Percentiles rank a stretch among this genome's conserved stretches.
These are phyloP conservation scores for Akanthomyces uredinophilus DNA, from an alignment of 2,329 filamentous ascomycete species.

Conservation along the genomic window DNA sequence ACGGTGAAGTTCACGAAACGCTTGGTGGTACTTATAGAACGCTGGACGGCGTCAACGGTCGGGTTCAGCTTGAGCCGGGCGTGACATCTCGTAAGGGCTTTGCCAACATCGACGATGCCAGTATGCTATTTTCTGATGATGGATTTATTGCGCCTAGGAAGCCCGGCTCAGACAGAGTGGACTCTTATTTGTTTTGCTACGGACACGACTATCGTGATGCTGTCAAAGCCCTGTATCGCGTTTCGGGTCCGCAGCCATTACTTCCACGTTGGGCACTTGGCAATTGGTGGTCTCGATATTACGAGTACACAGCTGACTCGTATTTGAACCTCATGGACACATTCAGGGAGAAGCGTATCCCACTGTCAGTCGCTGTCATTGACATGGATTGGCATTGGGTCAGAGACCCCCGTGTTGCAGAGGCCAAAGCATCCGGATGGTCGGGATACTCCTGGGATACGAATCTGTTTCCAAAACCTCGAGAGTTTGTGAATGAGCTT, in stretches of 20 bases:
- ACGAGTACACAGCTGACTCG: slow-evolving; percentile 50
- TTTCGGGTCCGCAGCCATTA: slow-evolving; percentile 52
- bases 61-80: slow-evolving; percentile 43
- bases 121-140: slow-evolving; percentile 51
- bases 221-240: slow-evolving; percentile 47
- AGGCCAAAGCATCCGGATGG: slow-evolving; percentile 32
- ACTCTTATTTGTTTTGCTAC: slow-evolving; percentile 57
- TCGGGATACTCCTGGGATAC: slow-evolving; percentile 58
- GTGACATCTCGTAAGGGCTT: slow-evolving; percentile 47
- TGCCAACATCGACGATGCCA: slow-evolving; percentile 48
- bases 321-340: slow-evolving; percentile 54
- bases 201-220: slow-evolving; percentile 51
- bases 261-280: slow-evolving; percentile 55
- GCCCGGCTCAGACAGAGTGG: slow-evolving; percentile 40
- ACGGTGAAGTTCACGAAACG: slow-evolving; percentile 38
- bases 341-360: slow-evolving; percentile 46
- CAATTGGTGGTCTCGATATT: slow-evolving; percentile 63
- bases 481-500: slow-evolving; percentile 44
- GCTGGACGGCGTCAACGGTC: slow-evolving; percentile 38
- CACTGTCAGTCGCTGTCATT: slow-evolving; percentile 54
- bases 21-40: slow-evolving; percentile 49
- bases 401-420: slow-evolving; percentile 36
- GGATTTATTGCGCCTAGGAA: slow-evolving; percentile 47
- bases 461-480: slow-evolving; percentile 42
- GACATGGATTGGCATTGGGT: slow-evolving; percentile 66